These are phyloP conservation scores for Zoysia japonica DNA, from an alignment of 176 grass and related monocot genomes.

Conservation along the genomic window DNA sequence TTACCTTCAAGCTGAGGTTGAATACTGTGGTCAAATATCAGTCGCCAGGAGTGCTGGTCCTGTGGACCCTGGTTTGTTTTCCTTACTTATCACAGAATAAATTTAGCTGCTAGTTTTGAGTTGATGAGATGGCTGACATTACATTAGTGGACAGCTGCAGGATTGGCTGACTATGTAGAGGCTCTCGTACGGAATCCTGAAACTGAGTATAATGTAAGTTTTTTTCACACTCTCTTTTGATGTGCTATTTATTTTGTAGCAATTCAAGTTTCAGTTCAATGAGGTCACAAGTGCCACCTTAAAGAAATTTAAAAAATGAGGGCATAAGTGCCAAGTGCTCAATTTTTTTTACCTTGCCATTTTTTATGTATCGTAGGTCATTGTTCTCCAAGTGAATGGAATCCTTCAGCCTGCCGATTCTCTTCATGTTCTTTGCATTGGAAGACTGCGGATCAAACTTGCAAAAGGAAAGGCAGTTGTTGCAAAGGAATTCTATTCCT, in stretches of 20 bases:
- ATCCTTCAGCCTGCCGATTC: conserved; percentile 42
- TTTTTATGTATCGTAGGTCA: conserved; percentile 43
- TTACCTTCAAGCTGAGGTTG: conserved; percentile 65
- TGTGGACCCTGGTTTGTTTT: conserved; percentile 67
- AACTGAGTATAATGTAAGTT: conserved; percentile 64
- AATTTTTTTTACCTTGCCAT: background rate
- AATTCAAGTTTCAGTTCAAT: background rate
- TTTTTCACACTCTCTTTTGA: background rate
- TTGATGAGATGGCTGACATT: conserved; percentile 27
- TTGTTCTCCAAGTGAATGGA: conserved; percentile 71
- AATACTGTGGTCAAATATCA: conserved; percentile 39
- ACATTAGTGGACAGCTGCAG: conserved; percentile 57
- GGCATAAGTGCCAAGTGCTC: background rate
- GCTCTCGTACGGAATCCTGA: conserved; percentile 69
- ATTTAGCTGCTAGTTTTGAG: conserved; percentile 12
- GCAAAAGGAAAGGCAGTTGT: conserved; percentile 48
- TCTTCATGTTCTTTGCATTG: conserved; percentile 61
- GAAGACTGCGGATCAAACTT: conserved; percentile 71
- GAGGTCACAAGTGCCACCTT: background rate
- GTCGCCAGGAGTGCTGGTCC: conserved; percentile 45
- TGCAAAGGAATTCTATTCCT: conserved; percentile 76
- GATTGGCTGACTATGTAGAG: conserved; percentile 64
- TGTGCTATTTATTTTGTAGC: background rate
- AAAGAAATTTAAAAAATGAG: background rate
- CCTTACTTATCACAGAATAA: background rate